Base-by-base conservation (phyloP, 768 basidiomycete species). In the Mycena pura region DNA sequence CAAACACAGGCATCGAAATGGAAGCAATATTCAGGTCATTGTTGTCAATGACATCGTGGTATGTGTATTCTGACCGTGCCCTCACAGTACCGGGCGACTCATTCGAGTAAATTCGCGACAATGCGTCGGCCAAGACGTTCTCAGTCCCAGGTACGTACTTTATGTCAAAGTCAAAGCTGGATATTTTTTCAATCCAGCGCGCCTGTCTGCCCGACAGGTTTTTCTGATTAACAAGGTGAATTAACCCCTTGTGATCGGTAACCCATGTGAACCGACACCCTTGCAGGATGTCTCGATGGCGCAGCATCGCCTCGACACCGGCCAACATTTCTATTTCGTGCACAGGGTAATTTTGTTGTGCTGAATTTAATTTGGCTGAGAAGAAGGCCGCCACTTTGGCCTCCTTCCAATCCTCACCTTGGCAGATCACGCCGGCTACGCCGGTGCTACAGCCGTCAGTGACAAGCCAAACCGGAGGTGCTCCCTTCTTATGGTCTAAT, bases 321-420 rank as follows among this genome's bases (percentile, higher is more conserved):
- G 40, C 40, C 2, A 48, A 32, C 47, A 48, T 48, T 15, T 48
- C 47, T 2, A 50, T 38, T 25, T 50, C 49, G 17, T 36, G 71
- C n/a, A n/a, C n/a, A n/a, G n/a, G n/a, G n/a, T n/a, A n/a, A n/a
- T n/a, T n/a, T n/a, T n/a, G n/a, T n/a, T 56, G 53, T 1, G 74
- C 69, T 38, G 44, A 58, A 38, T 59, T 69, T 25, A 64, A 62
- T 24, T 60, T 68, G 34, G 27, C 32, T 13, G 41, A 76, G 65
- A 72, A 24, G 56, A 68, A 60, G 51, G 69, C 54, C 50, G 70
- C 73, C 1, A 74, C 75, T 13, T 71, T 57, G 7, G 75, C 61
- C 1, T 48, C 51, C 17, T 69, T 69, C 62, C 69, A 70, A 22
- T 61, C 60, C 8, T 54, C 44, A 10, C 60, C 60, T 13, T 61